Evolutionary conservation across 2,329 filamentous ascomycete genomes (phyloP), one percentile per base, ranked within the genome.

Genomic region (Colletotrichum lentis): DNA sequence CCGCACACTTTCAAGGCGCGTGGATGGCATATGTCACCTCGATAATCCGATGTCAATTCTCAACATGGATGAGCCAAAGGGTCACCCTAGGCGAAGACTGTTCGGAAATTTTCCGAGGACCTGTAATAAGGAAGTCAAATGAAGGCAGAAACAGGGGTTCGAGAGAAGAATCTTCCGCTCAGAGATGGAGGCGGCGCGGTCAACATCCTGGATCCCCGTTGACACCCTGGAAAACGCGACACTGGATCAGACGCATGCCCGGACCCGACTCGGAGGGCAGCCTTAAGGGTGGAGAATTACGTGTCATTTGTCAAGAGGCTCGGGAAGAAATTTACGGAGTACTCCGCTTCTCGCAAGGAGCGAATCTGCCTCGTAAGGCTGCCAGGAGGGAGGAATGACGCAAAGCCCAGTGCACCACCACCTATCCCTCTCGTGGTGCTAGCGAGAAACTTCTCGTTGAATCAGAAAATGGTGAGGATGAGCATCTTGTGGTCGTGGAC

Each of bases 351-450:
- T 6, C n/a, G 12, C 27, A 27, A 8, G 8, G 27, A 49, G 61
- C 24, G 35, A 67, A 47, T 55, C 54, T 67, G 61, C 64, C 64
- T 67, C n/a, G 61, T 20, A 54, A 64, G 53, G 64, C 64, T 67
- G 54, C 41, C 27, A 27, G 27, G 4, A 27, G 41, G 1, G 20
- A 27, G 18, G n/a, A 12, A 14, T 24, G 37, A 43, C 11, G 4
- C n/a, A 41, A 43, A 41, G 47, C 47, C 39, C 27, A 27, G 27
- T 27, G 27, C 27, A 27, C 4, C 27, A 27, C 27, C 22, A n/a
- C n/a, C n/a, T 31, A 31, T 18, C 16, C 46, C 3, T 63, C 11
- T 39, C 22, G 24, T 50, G n/a, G 18, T 20, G 58, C 31, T 14
- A 39, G 41, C 54, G 53, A 50, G 37, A 20, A 35, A n/a, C 16